Evolutionary conservation across 768 basidiomycete genomes (phyloP).

Genomic region (Pholiota molesta): DNA sequence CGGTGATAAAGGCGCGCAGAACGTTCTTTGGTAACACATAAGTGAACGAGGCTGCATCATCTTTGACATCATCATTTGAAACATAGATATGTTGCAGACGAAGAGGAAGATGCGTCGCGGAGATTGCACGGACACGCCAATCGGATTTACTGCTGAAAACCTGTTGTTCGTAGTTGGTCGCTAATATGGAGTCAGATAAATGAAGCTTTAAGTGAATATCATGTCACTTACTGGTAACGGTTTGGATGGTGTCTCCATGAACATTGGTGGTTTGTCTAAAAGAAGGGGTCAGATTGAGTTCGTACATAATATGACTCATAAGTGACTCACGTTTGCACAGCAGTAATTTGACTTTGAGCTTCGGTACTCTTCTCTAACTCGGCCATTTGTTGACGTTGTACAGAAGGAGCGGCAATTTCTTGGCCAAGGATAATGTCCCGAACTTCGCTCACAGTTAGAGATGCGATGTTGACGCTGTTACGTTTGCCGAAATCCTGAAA

Average conservation of each 20-base stretch:
- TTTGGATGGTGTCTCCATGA: conserved; percentile 95
- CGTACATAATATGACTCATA: not conserved
- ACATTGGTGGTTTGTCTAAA: conserved; percentile 92
- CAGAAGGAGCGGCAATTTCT: conserved; percentile 94
- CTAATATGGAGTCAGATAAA: conserved; percentile 33
- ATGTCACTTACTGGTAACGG: conserved; percentile 76
- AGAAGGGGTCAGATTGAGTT: not conserved
- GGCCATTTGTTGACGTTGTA: conserved; percentile 98
- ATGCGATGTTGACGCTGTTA: conserved; percentile 98
- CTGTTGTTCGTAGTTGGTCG: conserved; percentile 97
- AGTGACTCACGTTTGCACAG: conserved; percentile 77
- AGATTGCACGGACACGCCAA: conserved; percentile 98
- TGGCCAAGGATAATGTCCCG: conserved; percentile 98
- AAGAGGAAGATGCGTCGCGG: conserved; percentile 93
- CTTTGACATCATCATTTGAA: conserved; percentile 98
- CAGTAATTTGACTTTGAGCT: conserved; percentile 93
- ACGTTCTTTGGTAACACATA: conserved; percentile 98
- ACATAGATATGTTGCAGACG: conserved; percentile 99
- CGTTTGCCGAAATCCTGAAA: conserved; percentile 94
- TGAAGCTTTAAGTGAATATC: conserved; percentile 1
- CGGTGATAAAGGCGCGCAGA: conserved; percentile 89
- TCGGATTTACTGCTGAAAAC: conserved; percentile 99
- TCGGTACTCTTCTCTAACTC: conserved; percentile 97
- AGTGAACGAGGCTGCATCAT: conserved; percentile 93
- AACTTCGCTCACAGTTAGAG: conserved; percentile 94